Evolutionary conservation across 345 rosid species (phyloP).

Genomic region (Salix dunnii): DNA sequence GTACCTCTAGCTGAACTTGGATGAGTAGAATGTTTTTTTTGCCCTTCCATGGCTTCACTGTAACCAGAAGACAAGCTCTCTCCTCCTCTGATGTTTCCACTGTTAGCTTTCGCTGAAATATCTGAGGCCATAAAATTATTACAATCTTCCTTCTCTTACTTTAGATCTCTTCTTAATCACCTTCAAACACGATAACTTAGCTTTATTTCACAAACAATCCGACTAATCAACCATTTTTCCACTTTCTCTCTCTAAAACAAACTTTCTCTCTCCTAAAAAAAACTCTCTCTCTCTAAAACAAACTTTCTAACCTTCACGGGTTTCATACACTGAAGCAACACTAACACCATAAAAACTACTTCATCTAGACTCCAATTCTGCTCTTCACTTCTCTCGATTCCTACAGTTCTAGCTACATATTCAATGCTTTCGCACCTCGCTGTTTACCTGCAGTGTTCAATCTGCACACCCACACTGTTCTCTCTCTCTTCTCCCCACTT

Average conservation of each 20-base stretch:
- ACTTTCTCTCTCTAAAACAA: not conserved
- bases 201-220: not conserved
- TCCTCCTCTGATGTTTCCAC: constrained; percentile 18
- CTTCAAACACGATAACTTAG: not conserved
- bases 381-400: constrained; percentile 18
- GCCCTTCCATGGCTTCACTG: constrained; percentile 23
- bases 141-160: constrained; percentile 2
- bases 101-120: constrained; percentile 19
- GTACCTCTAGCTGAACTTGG: constrained; percentile 21
- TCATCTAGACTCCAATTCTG: not conserved
- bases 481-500: not conserved
- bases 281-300: not conserved
- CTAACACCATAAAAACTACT: constrained; percentile 8
- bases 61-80: constrained; percentile 24
- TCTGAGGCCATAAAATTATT: constrained; percentile 18
- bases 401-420: not conserved
- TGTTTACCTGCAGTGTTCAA: constrained; percentile 16
- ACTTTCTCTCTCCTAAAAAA: not conserved
- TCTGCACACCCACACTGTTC: constrained; percentile 9
- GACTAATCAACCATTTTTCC: constrained; percentile 11
- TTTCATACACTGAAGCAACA: not conserved
- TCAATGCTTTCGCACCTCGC: not conserved
- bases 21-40: constrained; percentile 16
- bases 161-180: constrained; percentile 24
- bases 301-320: not conserved